phyloP scores from a whole-genome alignment of 2,329 filamentous ascomycete species.

The Xylariaceae sp. region DNA sequence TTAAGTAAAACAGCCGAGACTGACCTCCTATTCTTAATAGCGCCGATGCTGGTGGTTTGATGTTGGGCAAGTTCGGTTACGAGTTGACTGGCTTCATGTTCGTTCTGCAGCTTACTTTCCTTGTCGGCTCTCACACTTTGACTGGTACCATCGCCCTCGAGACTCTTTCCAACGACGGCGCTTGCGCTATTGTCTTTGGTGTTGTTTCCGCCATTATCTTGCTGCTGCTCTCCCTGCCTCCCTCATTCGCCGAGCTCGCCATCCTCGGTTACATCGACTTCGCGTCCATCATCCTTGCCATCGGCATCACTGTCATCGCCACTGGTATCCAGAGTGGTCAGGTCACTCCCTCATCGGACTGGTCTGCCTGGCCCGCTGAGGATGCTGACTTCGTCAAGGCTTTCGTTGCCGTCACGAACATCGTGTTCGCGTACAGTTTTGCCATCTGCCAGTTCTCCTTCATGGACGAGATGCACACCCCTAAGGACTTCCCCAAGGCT shows the following conservation, averaged over 20 bases:
- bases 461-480: conserved; percentile 40
- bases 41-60: conserved; percentile 53
- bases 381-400: conserved; percentile 41
- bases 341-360: conserved; percentile 22
- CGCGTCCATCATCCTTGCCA: conserved; percentile 51
- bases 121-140: conserved; percentile 58
- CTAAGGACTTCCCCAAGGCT: conserved; percentile 33
- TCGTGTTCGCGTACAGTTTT: conserved; percentile 56
- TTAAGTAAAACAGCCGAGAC: background rate
- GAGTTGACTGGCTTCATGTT: conserved; percentile 51
- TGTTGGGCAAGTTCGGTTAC: conserved; percentile 48
- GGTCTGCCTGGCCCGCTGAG: conserved; percentile 32
- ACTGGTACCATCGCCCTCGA: conserved; percentile 59
- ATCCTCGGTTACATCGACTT: conserved; percentile 56
- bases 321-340: conserved; percentile 41
- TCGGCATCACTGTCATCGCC: conserved; percentile 55
- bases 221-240: conserved; percentile 49
- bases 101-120: conserved; percentile 55
- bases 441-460: conserved; percentile 36
- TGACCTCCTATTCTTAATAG: conserved; percentile 7
- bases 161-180: conserved; percentile 49
- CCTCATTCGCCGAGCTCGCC: conserved; percentile 54
- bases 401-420: conserved; percentile 53
- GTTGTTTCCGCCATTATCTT: conserved; percentile 51
- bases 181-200: conserved; percentile 55